Percentiles rank a stretch among this genome's conserved stretches.
Evolutionary conservation across 2,329 filamentous ascomycete genomes (phyloP).

Genomic region (Alternaria ethzedia): DNA sequence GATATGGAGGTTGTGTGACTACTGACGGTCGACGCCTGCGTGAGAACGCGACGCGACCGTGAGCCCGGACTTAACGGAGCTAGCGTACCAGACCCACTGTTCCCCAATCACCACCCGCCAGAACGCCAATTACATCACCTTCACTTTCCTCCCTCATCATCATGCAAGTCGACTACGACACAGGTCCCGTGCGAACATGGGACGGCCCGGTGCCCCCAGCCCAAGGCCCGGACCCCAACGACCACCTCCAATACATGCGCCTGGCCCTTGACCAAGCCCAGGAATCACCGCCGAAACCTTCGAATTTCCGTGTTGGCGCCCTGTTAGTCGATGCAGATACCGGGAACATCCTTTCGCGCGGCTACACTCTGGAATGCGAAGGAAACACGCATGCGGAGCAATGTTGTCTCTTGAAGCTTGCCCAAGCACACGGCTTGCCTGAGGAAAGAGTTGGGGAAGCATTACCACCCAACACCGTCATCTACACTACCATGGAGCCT

Average conservation of each 20-base stretch:
- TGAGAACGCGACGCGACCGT: constrained; percentile 34
- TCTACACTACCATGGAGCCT: constrained; percentile 95
- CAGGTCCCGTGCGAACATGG: constrained; percentile 27
- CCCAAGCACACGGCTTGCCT: constrained; percentile 42
- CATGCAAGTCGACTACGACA: constrained; percentile 26
- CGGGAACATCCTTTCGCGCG: constrained; percentile 72
- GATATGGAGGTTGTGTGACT: constrained; percentile 2
- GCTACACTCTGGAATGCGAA: constrained; percentile 87
- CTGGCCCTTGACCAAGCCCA: constrained; percentile 77
- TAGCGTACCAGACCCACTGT: constrained; percentile 9
- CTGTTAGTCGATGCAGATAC: constrained; percentile 70
- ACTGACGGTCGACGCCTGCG: background rate
- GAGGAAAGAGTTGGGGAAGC: constrained; percentile 63
- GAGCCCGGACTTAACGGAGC: constrained; percentile 33
- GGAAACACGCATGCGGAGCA: constrained; percentile 98
- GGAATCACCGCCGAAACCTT: constrained; percentile 82
- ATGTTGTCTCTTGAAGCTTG: constrained; percentile 81
- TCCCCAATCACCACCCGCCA: background rate
- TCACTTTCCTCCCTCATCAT: constrained; percentile 14
- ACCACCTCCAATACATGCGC: constrained; percentile 63
- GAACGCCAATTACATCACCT: constrained; percentile 9
- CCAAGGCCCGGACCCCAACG: constrained; percentile 28
- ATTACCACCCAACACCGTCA: constrained; percentile 62
- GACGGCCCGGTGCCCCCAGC: constrained; percentile 26
- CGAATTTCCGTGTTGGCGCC: constrained; percentile 95